phyloP scores from a whole-genome alignment of 495 filamentous ascomycete genomes.

The Bacidia gigantensis region DNA sequence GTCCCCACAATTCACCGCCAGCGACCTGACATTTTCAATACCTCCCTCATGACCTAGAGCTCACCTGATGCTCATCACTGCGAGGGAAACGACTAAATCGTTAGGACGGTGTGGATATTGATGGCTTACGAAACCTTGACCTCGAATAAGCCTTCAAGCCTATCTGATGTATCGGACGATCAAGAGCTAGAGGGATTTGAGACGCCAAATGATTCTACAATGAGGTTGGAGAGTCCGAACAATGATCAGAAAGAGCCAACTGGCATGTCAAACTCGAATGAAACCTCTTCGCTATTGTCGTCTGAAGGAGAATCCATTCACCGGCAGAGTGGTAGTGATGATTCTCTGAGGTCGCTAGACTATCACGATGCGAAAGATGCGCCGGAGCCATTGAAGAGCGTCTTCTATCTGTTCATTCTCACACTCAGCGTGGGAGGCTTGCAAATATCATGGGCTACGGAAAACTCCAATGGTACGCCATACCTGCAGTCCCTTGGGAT shows the following conservation, averaged over 20 bases:
- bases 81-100: no score
- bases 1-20: no score
- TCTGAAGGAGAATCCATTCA: slow-evolving; percentile 12
- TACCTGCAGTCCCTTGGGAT: slow-evolving; percentile 66
- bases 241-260: not conserved
- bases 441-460: slow-evolving; percentile 90
- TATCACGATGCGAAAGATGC: slow-evolving; percentile 11
- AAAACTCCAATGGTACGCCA: slow-evolving; percentile 74
- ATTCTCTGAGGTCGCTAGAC: slow-evolving; percentile 8
- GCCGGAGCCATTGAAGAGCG: slow-evolving; percentile 48
- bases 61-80: no score
- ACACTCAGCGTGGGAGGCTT: slow-evolving; percentile 77
- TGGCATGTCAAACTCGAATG: slow-evolving; percentile 19
- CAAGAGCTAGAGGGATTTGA: not conserved
- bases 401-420: slow-evolving; percentile 69
- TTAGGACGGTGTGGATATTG: not conserved
- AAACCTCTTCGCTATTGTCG: slow-evolving; percentile 30
- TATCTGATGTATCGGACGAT: not conserved
- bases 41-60: no score
- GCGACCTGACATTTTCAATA: no score
- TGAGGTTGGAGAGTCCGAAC: not conserved
- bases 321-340: not conserved
- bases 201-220: not conserved
- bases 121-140: not conserved
- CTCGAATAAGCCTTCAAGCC: not conserved